Conservation (phyloP, 768 basidiomycete species). For the Suillus cothurnatus region DNA sequence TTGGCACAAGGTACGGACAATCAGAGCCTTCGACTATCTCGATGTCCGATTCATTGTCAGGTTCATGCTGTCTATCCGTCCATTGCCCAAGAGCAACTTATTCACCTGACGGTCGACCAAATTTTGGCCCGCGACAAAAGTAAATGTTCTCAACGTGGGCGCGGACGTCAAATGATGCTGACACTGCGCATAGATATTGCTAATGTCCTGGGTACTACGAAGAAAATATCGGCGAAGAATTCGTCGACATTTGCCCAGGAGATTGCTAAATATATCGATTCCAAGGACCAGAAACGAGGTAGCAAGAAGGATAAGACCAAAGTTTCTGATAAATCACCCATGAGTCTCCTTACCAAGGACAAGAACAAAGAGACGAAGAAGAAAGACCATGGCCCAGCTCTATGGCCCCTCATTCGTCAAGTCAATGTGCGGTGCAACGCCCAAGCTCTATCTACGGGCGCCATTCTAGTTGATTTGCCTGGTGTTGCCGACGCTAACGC, state of each 20-base stretch:
- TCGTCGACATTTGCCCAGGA: conserved; percentile 55
- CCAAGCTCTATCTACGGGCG: conserved; percentile 56
- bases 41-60: conserved; percentile 29
- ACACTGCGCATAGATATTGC: conserved; percentile 38
- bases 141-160: conserved; percentile 24
- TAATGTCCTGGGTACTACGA: conserved; percentile 51
- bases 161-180: neutral
- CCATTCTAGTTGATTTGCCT: conserved; percentile 64
- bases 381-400: conserved; percentile 41
- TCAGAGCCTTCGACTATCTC: neutral
- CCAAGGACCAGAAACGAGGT: conserved; percentile 58
- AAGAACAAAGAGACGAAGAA: conserved; percentile 33
- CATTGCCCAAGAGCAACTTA: conserved; percentile 49
- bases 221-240: conserved; percentile 51
- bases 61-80: conserved; percentile 64
- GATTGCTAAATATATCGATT: conserved; percentile 66
- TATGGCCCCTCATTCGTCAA: conserved; percentile 66
- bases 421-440: conserved; percentile 60
- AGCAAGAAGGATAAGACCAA: conserved; percentile 35
- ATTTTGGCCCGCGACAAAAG: conserved; percentile 52
- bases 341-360: conserved; percentile 24
- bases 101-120: conserved; percentile 50
- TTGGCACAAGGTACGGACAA: conserved; percentile 53
- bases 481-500: conserved; percentile 70
- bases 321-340: neutral